These are phyloP conservation scores for Durotheca rogersii DNA, from an alignment of 495 filamentous ascomycete genomes.

Conservation along the genomic window DNA sequence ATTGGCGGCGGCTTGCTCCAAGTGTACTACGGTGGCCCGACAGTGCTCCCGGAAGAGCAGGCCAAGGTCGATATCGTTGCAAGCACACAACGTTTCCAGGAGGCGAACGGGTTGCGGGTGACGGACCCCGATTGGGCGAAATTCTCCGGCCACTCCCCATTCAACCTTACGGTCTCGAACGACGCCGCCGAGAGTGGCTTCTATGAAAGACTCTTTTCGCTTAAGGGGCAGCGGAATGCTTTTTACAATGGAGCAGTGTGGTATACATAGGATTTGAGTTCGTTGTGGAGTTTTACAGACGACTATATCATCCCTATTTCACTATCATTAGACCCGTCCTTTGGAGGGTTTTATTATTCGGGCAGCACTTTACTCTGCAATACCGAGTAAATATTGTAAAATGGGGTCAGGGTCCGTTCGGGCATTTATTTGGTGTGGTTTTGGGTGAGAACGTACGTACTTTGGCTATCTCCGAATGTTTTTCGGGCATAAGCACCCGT, in stretches of 20 bases:
- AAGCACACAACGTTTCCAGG: background rate
- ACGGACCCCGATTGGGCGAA: constrained; percentile 3
- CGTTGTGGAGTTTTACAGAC: constrained; percentile 12
- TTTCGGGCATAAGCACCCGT: too few relatives aligned
- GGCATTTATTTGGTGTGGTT: too few relatives aligned
- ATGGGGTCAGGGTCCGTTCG: too few relatives aligned
- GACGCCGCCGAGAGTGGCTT: background rate
- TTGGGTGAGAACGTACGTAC: too few relatives aligned
- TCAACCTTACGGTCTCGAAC: constrained; percentile 11
- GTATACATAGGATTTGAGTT: constrained; percentile 12
- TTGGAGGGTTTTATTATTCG: too few relatives aligned
- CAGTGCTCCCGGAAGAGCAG: background rate
- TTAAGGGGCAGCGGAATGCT: constrained; percentile 49
- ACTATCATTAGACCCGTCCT: too few relatives aligned
- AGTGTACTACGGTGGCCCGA: constrained; percentile 1
- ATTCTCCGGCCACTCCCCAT: constrained; percentile 2
- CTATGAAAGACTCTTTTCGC: constrained; percentile 39
- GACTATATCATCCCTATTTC: background rate
- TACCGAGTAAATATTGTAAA: too few relatives aligned
- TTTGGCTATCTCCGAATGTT: too few relatives aligned
- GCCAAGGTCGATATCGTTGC: background rate
- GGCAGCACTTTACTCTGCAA: too few relatives aligned
- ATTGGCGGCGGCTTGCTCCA: background rate
- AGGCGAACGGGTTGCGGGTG: background rate
- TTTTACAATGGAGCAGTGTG: constrained; percentile 48